A percentile compares a stretch with the other conserved stretches of the same genome.
Conservation (phyloP, 768 basidiomycete genomes). For the Leccinum uliginosum region DNA sequence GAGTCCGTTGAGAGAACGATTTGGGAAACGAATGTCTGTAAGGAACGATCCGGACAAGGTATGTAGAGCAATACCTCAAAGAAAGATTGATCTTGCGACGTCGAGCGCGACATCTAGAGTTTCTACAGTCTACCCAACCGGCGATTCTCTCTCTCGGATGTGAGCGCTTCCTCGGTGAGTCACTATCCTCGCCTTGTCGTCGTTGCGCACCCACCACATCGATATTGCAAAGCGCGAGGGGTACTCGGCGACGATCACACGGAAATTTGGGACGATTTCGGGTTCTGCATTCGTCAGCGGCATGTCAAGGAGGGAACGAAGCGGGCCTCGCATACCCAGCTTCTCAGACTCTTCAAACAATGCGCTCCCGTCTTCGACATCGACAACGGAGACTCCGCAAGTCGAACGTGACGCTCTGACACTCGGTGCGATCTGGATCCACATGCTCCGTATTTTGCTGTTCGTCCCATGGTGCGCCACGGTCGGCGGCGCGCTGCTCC, state of each 20-base stretch:
- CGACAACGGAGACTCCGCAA: neutral
- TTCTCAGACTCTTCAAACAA: neutral
- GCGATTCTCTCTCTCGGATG: conserved; percentile 28
- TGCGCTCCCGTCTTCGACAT: neutral
- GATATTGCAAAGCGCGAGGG: neutral
- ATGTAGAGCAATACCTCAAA: conserved; percentile 1
- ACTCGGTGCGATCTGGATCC: neutral
- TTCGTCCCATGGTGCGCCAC: conserved; percentile 35
- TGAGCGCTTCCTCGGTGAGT: conserved; percentile 14
- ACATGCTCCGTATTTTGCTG: conserved; percentile 15
- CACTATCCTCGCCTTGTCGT: neutral
- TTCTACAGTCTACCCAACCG: conserved; percentile 30
- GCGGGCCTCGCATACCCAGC: conserved; percentile 11
- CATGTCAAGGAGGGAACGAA: conserved; percentile 7
- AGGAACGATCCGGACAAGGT: conserved; percentile 26
- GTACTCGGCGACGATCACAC: conserved; percentile 4
- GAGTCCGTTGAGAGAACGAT: conserved; percentile 28
- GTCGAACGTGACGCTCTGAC: neutral
- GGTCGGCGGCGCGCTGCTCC: conserved; percentile 31
- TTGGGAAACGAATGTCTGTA: conserved; percentile 27
- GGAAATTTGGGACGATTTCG: conserved; percentile 26
- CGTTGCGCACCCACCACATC: neutral
- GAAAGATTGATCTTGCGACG: neutral
- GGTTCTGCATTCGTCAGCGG: conserved; percentile 13
- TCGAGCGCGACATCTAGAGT: conserved; percentile 4